A percentile compares a stretch with the other conserved stretches of the same genome.
Evolutionary conservation across 2,329 filamentous ascomycete genomes (phyloP).

Genomic region (Aspergillus costaricaensis): DNA sequence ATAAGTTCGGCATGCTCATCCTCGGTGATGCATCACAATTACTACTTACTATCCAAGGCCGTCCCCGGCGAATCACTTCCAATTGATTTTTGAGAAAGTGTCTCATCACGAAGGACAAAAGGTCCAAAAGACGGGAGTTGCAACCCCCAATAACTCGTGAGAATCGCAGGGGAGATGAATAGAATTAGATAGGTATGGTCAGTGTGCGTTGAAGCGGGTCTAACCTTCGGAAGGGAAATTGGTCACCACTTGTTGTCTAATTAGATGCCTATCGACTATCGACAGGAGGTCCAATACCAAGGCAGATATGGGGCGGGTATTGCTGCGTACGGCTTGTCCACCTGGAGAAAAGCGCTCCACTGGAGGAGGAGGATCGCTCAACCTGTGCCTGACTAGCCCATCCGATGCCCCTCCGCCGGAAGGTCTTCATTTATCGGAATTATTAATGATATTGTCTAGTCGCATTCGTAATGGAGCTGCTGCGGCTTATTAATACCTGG

Average conservation of each 20-base stretch:
- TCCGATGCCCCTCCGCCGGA: slow-evolving; percentile 6
- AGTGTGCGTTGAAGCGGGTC: slow-evolving; percentile 8
- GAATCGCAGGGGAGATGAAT: neutral
- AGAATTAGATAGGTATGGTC: slow-evolving; percentile 1
- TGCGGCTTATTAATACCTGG: neutral
- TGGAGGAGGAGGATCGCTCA: slow-evolving; percentile 15
- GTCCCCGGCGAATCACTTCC: neutral
- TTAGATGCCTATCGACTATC: neutral
- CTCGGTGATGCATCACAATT: neutral
- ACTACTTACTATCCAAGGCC: neutral
- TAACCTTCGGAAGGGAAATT: slow-evolving; percentile 7
- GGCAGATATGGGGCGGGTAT: slow-evolving; percentile 4
- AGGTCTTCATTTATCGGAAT: slow-evolving; percentile 12
- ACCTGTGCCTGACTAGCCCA: slow-evolving; percentile 18
- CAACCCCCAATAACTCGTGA: neutral
- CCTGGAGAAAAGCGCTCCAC: slow-evolving; percentile 17
- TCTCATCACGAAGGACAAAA: neutral
- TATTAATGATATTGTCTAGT: slow-evolving; percentile 4
- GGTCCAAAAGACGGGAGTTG: neutral
- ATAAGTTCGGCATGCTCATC: neutral
- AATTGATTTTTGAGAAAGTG: too few species aligned
- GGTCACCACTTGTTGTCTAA: neutral
- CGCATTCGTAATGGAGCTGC: neutral
- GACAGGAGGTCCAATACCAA: neutral
- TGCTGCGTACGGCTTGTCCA: slow-evolving; percentile 1